phyloP scores from a whole-genome alignment of 1,284 basidiomycete species.

The Cutaneotrichosporon daszewskae region DNA sequence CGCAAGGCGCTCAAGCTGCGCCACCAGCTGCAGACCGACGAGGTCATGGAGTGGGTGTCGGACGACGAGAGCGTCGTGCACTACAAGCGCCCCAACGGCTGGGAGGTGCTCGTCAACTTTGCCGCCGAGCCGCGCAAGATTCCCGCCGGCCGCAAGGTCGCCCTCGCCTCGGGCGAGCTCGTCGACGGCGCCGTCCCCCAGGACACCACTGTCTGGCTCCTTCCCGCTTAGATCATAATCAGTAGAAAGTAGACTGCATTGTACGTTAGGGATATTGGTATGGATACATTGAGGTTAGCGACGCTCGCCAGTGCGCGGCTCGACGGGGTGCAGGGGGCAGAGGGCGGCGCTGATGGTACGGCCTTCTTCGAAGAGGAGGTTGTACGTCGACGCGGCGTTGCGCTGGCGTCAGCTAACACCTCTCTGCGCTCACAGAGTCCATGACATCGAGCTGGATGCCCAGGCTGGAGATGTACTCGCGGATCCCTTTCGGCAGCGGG shows the following conservation, averaged over 20 bases:
- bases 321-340: slow-evolving; percentile 57
- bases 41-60: slow-evolving; percentile 34
- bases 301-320: slow-evolving; percentile 13
- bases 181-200: slow-evolving; percentile 10
- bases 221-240: slow-evolving; percentile 6
- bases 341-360: slow-evolving; percentile 83
- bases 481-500: slow-evolving; percentile 64
- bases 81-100: slow-evolving; percentile 37
- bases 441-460: slow-evolving; percentile 92
- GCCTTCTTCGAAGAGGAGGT: slow-evolving; percentile 86
- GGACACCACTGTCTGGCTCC: slow-evolving; percentile 16
- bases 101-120: slow-evolving; percentile 36
- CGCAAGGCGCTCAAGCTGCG: slow-evolving; percentile 25
- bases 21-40: slow-evolving; percentile 25
- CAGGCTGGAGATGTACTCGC: slow-evolving; percentile 63
- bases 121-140: slow-evolving; percentile 19
- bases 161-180: slow-evolving; percentile 15
- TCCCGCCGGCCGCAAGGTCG: slow-evolving; percentile 27
- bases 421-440: slow-evolving; percentile 66
- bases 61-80: slow-evolving; percentile 21
- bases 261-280: background rate
- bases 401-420: slow-evolving; percentile 51
- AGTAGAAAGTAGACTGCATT: background rate
- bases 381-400: slow-evolving; percentile 92
- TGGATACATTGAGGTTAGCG: background rate